Percentiles rank a stretch among this genome's conserved stretches.
Evolutionary conservation across 805 yeast genomes (phyloP).

Genomic region (Candida chauliodis): DNA sequence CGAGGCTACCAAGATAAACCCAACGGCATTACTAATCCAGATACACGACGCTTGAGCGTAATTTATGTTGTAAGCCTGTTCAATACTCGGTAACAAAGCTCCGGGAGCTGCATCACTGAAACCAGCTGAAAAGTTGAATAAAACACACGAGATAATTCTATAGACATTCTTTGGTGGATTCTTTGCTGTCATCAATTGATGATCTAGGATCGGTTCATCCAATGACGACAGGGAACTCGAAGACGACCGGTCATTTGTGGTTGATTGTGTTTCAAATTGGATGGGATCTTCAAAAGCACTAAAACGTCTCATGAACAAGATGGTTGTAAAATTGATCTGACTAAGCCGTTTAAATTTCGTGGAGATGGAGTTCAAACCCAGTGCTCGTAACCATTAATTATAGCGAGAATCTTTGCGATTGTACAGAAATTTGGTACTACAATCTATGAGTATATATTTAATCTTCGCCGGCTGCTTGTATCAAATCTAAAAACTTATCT

Average conservation of each 20-base stretch:
- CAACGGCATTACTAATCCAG: conserved; percentile 58
- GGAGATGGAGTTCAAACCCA: neutral
- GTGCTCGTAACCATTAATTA: neutral
- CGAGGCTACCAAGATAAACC: conserved; percentile 50
- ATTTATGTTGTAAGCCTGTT: conserved; percentile 41
- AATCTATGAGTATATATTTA: conserved; percentile 3
- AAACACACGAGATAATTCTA: conserved; percentile 38
- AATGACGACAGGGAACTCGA: neutral
- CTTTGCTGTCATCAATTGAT: conserved; percentile 27
- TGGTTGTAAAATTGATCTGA: neutral
- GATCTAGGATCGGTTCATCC: neutral
- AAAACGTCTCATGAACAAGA: neutral
- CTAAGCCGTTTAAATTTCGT: neutral
- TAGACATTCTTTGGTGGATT: conserved; percentile 43
- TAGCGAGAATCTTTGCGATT: neutral
- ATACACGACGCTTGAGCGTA: conserved; percentile 55
- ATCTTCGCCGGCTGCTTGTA: conserved; percentile 64
- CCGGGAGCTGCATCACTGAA: conserved; percentile 58
- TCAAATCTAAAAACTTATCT: conserved; percentile 84
- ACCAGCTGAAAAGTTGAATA: conserved; percentile 43
- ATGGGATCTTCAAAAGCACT: neutral
- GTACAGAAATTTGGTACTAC: neutral
- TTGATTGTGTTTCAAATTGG: conserved; percentile 2
- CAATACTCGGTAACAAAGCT: conserved; percentile 55
- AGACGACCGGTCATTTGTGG: neutral